phyloP scores from a whole-genome alignment of 2,329 filamentous ascomycete genomes.

The Cordyceps farinosa region DNA sequence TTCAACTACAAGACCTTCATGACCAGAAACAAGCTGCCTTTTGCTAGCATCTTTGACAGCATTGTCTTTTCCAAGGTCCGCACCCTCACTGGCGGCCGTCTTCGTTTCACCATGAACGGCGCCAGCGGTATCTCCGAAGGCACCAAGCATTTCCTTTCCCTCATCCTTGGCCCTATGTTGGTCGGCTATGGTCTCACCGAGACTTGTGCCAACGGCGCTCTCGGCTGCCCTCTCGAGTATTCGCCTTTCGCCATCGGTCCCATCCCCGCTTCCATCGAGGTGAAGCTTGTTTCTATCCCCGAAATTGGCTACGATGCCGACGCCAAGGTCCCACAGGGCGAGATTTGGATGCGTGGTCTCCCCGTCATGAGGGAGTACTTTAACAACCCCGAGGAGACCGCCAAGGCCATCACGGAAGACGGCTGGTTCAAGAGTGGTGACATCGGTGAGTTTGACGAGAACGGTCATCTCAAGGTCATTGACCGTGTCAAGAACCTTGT shows the following conservation, averaged over 20 bases:
- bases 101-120: constrained; percentile 91
- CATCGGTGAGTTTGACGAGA: constrained; percentile 80
- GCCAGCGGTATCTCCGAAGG: constrained; percentile 85
- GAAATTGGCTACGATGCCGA: constrained; percentile 82
- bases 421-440: constrained; percentile 98
- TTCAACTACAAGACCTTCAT: constrained; percentile 58
- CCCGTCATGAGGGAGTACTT: constrained; percentile 77
- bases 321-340: constrained; percentile 77
- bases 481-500: constrained; percentile 98
- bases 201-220: constrained; percentile 78
- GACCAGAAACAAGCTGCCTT: constrained; percentile 57
- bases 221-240: constrained; percentile 83
- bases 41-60: constrained; percentile 68
- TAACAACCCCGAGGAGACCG: constrained; percentile 81
- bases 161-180: constrained; percentile 93
- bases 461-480: constrained; percentile 81
- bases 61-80: constrained; percentile 92
- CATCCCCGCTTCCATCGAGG: constrained; percentile 70
- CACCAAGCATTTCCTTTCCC: constrained; percentile 85
- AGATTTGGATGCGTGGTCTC: constrained; percentile 82
- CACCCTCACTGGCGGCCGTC: constrained; percentile 79
- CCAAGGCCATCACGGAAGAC: constrained; percentile 71
- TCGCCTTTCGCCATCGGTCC: constrained; percentile 74
- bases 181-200: constrained; percentile 92
- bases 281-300: constrained; percentile 87